Conservation (phyloP, 1,284 basidiomycete species). For the Mrakiaceae sp. region DNA sequence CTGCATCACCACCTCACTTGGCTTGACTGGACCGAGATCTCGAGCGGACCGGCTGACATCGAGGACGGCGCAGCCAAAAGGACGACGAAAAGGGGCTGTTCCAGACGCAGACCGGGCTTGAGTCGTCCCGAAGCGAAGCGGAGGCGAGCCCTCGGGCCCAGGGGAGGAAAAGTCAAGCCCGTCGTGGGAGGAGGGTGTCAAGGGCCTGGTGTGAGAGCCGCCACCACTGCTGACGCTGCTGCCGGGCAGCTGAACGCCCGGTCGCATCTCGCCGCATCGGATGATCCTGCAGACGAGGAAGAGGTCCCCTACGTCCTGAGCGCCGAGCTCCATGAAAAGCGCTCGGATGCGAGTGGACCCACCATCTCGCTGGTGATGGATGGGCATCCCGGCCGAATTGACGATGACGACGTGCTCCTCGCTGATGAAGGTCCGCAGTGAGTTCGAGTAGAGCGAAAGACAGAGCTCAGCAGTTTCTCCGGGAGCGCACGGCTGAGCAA, state of each 20-base stretch:
- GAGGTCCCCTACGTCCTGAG: constrained; percentile 70
- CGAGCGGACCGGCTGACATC: constrained; percentile 65
- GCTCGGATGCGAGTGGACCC: constrained; percentile 52
- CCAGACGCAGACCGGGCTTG: too few species aligned
- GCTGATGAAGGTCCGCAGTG: constrained; percentile 70
- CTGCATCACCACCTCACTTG: constrained; percentile 71
- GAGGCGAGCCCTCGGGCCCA: too few species aligned
- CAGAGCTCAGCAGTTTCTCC: constrained; percentile 88
- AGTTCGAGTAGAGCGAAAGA: constrained; percentile 84
- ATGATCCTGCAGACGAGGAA: constrained; percentile 85
- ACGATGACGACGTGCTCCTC: constrained; percentile 87
- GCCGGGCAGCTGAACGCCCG: too few species aligned
- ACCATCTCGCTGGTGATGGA: constrained; percentile 25
- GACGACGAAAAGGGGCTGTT: constrained; percentile 50
- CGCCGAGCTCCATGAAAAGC: constrained; percentile 77
- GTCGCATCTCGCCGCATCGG: constrained; percentile 53
- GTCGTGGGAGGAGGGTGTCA: too few species aligned
- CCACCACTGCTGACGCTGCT: too few species aligned
- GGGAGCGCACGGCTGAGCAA: constrained; percentile 74
- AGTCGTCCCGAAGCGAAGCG: too few species aligned
- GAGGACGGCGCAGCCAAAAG: constrained; percentile 87
- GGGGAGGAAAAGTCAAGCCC: too few species aligned
- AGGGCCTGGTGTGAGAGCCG: too few species aligned
- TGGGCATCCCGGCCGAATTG: constrained; percentile 80
- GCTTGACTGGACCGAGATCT: constrained; percentile 47